These are phyloP conservation scores for Leccinum subrobustum DNA, from an alignment of 1,284 basidiomycete genomes.

Conservation along the genomic window DNA sequence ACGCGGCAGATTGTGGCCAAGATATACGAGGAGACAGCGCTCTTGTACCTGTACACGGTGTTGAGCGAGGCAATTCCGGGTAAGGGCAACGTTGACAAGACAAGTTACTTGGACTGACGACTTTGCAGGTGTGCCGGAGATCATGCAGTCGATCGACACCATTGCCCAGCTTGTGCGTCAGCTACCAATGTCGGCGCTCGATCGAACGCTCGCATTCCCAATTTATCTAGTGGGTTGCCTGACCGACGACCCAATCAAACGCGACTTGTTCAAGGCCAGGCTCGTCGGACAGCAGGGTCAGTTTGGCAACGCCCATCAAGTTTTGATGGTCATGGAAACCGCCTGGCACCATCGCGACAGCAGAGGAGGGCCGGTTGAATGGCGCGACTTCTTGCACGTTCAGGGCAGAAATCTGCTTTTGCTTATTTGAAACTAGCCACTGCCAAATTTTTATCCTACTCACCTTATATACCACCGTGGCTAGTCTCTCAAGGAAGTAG, in stretches of 20 bases:
- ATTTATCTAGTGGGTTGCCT: conserved; percentile 70
- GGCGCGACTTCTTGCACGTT: conserved; percentile 51
- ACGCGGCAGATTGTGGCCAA: conserved; percentile 49
- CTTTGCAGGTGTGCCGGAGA: conserved; percentile 67
- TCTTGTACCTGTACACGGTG: conserved; percentile 71
- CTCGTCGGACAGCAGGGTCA: conserved; percentile 54
- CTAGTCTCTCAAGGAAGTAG: conserved; percentile 1
- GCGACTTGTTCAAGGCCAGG: conserved; percentile 60
- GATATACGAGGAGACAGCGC: conserved; percentile 66
- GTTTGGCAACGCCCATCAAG: conserved; percentile 62
- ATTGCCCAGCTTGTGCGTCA: conserved; percentile 54
- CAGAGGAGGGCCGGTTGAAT: conserved; percentile 52
- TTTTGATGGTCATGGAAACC: conserved; percentile 59
- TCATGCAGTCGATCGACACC: conserved; percentile 52
- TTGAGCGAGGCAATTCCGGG: conserved; percentile 65
- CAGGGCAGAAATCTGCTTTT: conserved; percentile 34
- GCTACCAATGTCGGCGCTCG: conserved; percentile 55
- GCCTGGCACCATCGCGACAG: conserved; percentile 67
- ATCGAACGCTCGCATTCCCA: conserved; percentile 69
- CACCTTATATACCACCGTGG: conserved; percentile 20
- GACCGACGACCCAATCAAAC: conserved; percentile 59
- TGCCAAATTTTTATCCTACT: conserved; percentile 19
- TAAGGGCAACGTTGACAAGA: conserved; percentile 34
- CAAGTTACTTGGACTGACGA: conserved; percentile 16
- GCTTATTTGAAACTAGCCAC: conserved; percentile 26